phyloP scores from a whole-genome alignment of 108 stramenopile species.

The Cafeteria roenbergensis region DNA sequence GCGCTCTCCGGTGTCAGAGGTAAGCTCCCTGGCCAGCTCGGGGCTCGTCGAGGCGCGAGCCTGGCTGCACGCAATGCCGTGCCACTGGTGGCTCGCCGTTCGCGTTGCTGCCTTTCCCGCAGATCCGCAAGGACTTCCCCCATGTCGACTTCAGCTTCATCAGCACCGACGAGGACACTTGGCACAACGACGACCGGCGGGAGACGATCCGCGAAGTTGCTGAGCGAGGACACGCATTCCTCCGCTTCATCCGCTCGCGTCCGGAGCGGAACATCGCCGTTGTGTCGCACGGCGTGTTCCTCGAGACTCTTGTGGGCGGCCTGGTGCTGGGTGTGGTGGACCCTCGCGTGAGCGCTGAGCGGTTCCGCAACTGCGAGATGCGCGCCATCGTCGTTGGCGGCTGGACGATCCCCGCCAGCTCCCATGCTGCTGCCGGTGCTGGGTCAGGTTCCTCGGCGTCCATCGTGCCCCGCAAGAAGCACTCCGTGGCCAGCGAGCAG shows the following conservation, averaged over 20 bases:
- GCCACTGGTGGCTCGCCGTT: neutral
- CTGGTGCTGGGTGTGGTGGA: neutral
- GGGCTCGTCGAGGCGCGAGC: too few species aligned
- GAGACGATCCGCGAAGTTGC: neutral
- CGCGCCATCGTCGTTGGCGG: neutral
- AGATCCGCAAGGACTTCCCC: neutral
- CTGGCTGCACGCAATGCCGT: neutral
- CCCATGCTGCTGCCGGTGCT: too few species aligned
- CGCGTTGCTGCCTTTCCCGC: neutral
- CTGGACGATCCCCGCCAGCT: too few species aligned
- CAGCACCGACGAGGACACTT: neutral
- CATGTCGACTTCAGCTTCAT: neutral
- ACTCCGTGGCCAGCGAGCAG: too few species aligned
- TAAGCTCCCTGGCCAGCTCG: neutral
- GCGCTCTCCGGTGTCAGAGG: neutral
- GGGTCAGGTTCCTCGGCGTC: too few species aligned
- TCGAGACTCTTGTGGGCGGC: neutral
- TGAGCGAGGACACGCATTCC: neutral
- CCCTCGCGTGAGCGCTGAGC: neutral
- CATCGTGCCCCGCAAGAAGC: too few species aligned
- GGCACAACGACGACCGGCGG: neutral
- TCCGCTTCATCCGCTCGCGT: neutral
- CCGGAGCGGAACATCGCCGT: neutral
- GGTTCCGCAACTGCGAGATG: constrained; percentile 5
- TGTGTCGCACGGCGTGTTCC: neutral